phyloP scores from a whole-genome alignment of 345 rosid genomes.

The Durio zibethinus region DNA sequence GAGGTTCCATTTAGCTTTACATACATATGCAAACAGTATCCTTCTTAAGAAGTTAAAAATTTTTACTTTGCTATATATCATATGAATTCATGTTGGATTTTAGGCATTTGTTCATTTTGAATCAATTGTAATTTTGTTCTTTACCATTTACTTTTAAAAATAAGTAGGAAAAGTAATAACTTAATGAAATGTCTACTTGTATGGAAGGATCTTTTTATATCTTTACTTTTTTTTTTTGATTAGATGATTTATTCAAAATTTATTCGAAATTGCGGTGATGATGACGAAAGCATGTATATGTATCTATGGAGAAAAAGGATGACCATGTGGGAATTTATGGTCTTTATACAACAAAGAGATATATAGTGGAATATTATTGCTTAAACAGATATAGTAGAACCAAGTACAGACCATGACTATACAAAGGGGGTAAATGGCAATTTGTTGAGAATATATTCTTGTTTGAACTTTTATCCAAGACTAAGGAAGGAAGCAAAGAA shows the following conservation, averaged over 20 bases:
- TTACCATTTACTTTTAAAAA: not conserved
- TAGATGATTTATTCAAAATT: not conserved
- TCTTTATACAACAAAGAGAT: not conserved
- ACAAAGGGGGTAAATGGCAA: conserved; percentile 10
- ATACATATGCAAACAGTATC: no score
- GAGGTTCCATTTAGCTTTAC: not conserved
- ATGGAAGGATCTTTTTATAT: not conserved
- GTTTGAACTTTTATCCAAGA: conserved; percentile 19
- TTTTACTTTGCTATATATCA: no score
- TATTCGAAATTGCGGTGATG: not conserved
- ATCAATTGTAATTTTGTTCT: not conserved
- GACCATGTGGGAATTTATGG: not conserved
- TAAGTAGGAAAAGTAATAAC: not conserved
- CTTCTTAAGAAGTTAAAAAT: not conserved
- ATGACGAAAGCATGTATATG: conserved; percentile 4
- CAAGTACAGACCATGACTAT: not conserved
- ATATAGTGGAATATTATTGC: not conserved
- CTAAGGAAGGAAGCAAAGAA: conserved; percentile 23
- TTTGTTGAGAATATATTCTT: conserved; percentile 42
- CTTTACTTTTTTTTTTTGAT: not conserved
- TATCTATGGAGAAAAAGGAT: not conserved
- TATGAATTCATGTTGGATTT: not conserved
- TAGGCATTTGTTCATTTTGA: not conserved
- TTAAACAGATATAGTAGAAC: not conserved
- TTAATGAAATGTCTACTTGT: not conserved